Evolutionary conservation across 2,329 filamentous ascomycete species (phyloP), one percentile per base, ranked within the genome.

Genomic region (Aspergillus sp.): DNA sequence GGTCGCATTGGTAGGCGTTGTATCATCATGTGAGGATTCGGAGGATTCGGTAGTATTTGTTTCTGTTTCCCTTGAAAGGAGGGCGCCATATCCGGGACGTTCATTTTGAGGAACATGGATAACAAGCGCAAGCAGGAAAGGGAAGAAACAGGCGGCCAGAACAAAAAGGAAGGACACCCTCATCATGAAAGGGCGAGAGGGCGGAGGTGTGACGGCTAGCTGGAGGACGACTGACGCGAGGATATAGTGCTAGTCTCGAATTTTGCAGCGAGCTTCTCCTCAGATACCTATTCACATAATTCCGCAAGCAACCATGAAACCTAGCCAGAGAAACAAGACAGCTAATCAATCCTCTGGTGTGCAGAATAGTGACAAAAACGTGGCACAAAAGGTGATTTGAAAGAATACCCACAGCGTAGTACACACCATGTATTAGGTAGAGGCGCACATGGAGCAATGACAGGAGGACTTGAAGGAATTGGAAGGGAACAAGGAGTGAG

Each of bases 11-110:
- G 57, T 47, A 22, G 50, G 47, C 28, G 55, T 55, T 3, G 34
- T 46, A 30, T 65, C 57, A 23, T 48, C 60, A 2, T 53, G 48
- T 22, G 65, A 45, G 15, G 8, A 31, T 28, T 56, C 43, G 49
- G 61, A 60, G 17, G 55, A 54, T 38, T 66, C 62, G 22, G 64
- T 59, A 30, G 69, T 62, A 15, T 50, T 62, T 28, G 59, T n/a
- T 31, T 31, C 34, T 25, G 47, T 57, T 28, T 65, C 54, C 43
- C 57, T 58, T 7, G 25, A 34, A 41, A 45, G 43, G 19, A 65
- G 60, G 25, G 28, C 30, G 8, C 55, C 59, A 54, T 63, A 34
- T 28, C 23, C 30, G 19, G 57, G 41, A 48, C 60, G 64, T 23
- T 38, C 59, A 45, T 49, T 34, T 43, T 61, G 50, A 38, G 66